Conservation (phyloP, 441 rosid species). For the Adansonia grandidieri region DNA sequence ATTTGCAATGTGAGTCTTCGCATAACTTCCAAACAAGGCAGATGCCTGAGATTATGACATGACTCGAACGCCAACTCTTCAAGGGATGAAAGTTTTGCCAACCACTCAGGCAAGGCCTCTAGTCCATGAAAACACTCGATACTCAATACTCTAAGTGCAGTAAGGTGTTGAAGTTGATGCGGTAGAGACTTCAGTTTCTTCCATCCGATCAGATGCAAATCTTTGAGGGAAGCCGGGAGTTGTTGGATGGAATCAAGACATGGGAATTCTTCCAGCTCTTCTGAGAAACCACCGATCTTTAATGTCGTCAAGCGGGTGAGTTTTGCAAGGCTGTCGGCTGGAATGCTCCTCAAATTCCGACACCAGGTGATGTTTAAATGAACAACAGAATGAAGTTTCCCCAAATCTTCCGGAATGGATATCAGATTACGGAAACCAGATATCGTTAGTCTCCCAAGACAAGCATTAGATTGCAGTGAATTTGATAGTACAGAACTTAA, state of each 20-base stretch:
- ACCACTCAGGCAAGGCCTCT: slow-evolving; percentile 9
- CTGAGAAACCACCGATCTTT: slow-evolving; percentile 21
- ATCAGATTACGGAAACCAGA: neutral
- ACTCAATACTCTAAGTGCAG: neutral
- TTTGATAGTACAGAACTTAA: neutral
- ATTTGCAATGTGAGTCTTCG: neutral
- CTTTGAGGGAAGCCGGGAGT: slow-evolving; percentile 15
- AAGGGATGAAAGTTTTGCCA: neutral
- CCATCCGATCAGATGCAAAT: slow-evolving; percentile 19
- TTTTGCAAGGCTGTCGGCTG: neutral
- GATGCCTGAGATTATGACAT: neutral
- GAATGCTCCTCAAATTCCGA: neutral
- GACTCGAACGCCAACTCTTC: neutral
- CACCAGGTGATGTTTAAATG: neutral
- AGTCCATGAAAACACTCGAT: neutral
- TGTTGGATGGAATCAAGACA: slow-evolving; percentile 16
- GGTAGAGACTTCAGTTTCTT: slow-evolving; percentile 29
- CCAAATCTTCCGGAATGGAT: neutral
- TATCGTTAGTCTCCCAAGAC: neutral
- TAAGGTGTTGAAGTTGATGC: slow-evolving; percentile 27
- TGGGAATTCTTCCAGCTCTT: slow-evolving; percentile 28
- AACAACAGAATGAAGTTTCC: neutral
- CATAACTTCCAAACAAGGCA: neutral
- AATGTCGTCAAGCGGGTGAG: slow-evolving; percentile 26
- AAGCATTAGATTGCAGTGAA: neutral